Evolutionary conservation across 495 filamentous ascomycete genomes (phyloP), one percentile per base, ranked within the genome.

Genomic region (Penicillium waksmanii): DNA sequence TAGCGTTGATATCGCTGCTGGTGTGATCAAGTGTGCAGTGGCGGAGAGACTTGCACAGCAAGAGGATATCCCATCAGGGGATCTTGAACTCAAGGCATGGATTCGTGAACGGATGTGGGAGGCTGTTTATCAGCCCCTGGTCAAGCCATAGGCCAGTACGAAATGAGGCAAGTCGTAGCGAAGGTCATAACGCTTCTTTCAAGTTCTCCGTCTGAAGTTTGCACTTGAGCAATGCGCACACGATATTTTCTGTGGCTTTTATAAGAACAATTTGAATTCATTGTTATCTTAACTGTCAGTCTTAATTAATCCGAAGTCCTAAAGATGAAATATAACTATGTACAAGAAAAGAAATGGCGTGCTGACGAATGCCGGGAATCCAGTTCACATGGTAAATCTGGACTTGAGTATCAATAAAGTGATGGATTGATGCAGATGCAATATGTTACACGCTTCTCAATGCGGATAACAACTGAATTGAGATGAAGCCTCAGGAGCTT

Each of bases 81-180:
- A 86, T 11, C 70, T 54, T 2, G 83, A 87, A 4, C 62, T 96
- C 46, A 86, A 89, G 51, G 86, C 89, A 71, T 97, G 93, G 93
- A 87, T 96, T 56, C 71, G 84, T 9, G 88, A 87, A 71, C 92
- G 95, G 79, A 96, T 96, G 92, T 96, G 92, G 93, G 84, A 93
- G 60, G 82, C 92, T 2, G 73, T 70, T 19, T 96, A 96, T 68
- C 68, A 89, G 19, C 82, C 84, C 34, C 67, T 95, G 51, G 82
- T 48, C 5, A 63, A 40, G 33, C 43, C 27, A 31, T 31, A 31
- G 33, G 56, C 21, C 7, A 15, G n/a, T 0, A n/a, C 3, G 23
- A 23, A 23, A 23, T 23, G 23, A 3, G 21, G 3, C 3, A 21
- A 21, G 21, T 21, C 21, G 21, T 21, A 23, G 23, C 23, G 1